phyloP scores from a whole-genome alignment of 2,329 filamentous ascomycete genomes.

The Trichoderma cornu-damae region DNA sequence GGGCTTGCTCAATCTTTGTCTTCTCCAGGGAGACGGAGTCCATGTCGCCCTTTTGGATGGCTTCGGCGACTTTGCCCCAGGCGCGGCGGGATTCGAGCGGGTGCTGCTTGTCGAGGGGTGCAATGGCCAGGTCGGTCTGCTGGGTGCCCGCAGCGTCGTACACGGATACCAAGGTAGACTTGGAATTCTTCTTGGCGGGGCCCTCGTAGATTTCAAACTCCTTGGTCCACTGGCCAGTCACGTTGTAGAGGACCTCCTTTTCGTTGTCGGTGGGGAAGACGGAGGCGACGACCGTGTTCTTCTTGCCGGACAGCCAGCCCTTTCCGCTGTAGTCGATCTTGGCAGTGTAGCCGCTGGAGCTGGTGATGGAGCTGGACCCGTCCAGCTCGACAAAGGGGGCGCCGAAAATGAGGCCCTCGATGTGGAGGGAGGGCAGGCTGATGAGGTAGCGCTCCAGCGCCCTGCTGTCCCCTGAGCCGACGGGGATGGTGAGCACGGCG shows the following conservation, averaged over 20 bases:
- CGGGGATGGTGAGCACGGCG: slow-evolving; percentile 70
- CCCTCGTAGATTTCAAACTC: slow-evolving; percentile 72
- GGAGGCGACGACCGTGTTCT: slow-evolving; percentile 78
- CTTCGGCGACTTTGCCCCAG: slow-evolving; percentile 79
- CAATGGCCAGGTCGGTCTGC: slow-evolving; percentile 64
- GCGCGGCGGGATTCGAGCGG: slow-evolving; percentile 82
- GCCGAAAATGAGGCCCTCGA: slow-evolving; percentile 84
- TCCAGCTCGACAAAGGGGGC: slow-evolving; percentile 89
- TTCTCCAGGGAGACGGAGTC: slow-evolving; percentile 75
- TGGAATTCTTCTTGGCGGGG: slow-evolving; percentile 45
- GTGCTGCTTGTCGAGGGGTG: slow-evolving; percentile 72
- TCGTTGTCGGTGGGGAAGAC: slow-evolving; percentile 67
- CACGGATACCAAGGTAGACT: slow-evolving; percentile 47
- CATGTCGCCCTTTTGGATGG: slow-evolving; percentile 78
- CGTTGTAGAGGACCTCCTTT: slow-evolving; percentile 72
- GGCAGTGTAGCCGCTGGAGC: slow-evolving; percentile 77
- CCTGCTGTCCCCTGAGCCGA: slow-evolving; percentile 29
- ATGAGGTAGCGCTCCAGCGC: slow-evolving; percentile 74
- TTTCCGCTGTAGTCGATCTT: slow-evolving; percentile 92
- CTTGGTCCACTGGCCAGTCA: slow-evolving; percentile 87
- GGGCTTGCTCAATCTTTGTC: slow-evolving; percentile 81
- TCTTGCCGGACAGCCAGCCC: slow-evolving; percentile 93
- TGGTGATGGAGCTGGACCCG: slow-evolving; percentile 76
- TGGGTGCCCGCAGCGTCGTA: slow-evolving; percentile 56
- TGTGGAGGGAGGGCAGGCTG: slow-evolving; percentile 84